Percentiles rank a stretch among this genome's conserved stretches.
phyloP scores from a whole-genome alignment of 2,329 filamentous ascomycete genomes.

The Neophaeococcomyces aloes region DNA sequence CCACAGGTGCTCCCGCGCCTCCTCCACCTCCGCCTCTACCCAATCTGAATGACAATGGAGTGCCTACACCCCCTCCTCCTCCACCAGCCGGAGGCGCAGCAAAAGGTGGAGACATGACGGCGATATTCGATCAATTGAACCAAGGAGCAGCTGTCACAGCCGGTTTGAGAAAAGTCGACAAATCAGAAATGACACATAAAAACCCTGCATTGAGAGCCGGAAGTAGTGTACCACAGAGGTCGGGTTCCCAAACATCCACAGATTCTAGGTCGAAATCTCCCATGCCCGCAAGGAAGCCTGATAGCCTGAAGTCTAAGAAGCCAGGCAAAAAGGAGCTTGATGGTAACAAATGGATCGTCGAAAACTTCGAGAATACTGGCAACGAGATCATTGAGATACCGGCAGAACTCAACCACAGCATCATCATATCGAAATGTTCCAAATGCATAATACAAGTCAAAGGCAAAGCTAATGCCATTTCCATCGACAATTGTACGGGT shows the following conservation, averaged over 20 bases:
- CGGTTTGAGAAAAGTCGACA: constrained; percentile 84
- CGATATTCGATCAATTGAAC: constrained; percentile 88
- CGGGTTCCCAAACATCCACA: constrained; percentile 42
- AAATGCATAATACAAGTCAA: constrained; percentile 81
- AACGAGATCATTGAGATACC: constrained; percentile 65
- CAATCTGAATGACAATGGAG: constrained; percentile 40
- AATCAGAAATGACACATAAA: constrained; percentile 96
- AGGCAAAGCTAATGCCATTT: constrained; percentile 95
- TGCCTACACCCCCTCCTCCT: constrained; percentile 55
- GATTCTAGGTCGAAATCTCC: constrained; percentile 65
- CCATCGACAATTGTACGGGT: constrained; percentile 78
- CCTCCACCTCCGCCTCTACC: constrained; percentile 43
- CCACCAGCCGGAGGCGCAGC: constrained; percentile 41
- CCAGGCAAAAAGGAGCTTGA: constrained; percentile 68
- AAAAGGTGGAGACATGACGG: constrained; percentile 56
- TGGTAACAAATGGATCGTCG: constrained; percentile 89
- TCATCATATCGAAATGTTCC: constrained; percentile 85
- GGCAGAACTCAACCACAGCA: constrained; percentile 71
- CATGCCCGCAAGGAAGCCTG: constrained; percentile 74
- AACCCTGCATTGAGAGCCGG: constrained; percentile 74
- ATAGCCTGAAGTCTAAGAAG: constrained; percentile 76
- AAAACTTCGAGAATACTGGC: constrained; percentile 76
- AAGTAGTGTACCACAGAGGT: constrained; percentile 55
- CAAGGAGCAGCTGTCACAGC: constrained; percentile 80
- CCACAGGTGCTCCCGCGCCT: constrained; percentile 32